phyloP scores from a whole-genome alignment of 176 grass and related monocot genomes.

The Dendrocalamus sinicus region DNA sequence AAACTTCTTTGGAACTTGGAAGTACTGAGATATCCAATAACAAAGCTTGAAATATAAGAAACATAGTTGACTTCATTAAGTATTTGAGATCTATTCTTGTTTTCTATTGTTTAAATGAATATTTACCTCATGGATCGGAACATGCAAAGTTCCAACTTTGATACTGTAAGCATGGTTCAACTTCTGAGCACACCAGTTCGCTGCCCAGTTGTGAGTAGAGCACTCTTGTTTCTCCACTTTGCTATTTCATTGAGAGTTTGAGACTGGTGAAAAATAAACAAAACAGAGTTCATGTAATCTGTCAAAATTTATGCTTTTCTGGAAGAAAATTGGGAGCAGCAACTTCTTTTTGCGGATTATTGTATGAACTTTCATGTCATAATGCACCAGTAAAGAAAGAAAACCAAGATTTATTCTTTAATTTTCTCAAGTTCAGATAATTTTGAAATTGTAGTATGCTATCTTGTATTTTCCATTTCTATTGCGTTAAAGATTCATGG shows the following conservation, averaged over 20 bases:
- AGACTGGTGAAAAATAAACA: neutral
- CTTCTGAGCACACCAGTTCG: neutral
- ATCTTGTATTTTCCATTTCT: neutral
- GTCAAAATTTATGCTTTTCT: neutral
- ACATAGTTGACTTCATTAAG: neutral
- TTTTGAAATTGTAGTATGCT: conserved; percentile 26
- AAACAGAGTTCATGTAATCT: neutral
- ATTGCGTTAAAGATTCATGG: neutral
- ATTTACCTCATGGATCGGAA: neutral
- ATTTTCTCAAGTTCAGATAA: neutral
- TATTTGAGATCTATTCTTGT: neutral
- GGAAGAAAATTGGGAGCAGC: neutral
- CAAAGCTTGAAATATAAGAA: neutral
- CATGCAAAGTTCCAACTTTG: neutral
- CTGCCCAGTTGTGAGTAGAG: neutral
- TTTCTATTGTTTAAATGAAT: neutral
- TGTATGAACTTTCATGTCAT: neutral
- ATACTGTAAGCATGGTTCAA: neutral
- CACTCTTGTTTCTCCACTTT: neutral
- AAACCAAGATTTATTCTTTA: neutral
- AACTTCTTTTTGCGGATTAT: neutral
- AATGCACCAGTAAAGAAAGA: neutral
- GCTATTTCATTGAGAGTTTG: conserved; percentile 1
- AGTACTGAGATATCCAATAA: neutral
- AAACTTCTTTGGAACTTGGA: conserved; percentile 26